Percentiles rank a stretch among this genome's conserved stretches.
Conservation (phyloP, 2,329 filamentous ascomycete genomes). For the Ceratocystis colombiana region DNA sequence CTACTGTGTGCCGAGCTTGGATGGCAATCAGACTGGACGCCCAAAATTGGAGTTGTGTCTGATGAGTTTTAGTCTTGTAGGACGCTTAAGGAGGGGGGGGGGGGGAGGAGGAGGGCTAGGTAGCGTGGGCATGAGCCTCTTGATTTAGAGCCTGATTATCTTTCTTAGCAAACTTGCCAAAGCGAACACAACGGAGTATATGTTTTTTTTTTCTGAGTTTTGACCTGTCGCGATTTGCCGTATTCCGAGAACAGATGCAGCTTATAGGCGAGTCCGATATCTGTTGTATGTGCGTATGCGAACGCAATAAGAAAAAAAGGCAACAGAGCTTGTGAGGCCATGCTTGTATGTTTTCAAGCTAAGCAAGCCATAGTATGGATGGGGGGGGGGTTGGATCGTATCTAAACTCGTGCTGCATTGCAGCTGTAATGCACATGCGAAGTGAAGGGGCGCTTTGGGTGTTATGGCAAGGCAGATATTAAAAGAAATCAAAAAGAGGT, state of each 20-base stretch:
- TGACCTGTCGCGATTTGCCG: too few relatives aligned
- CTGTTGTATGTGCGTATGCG: background rate
- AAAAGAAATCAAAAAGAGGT: background rate
- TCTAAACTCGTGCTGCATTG: background rate
- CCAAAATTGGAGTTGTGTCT: background rate
- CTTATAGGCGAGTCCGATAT: background rate
- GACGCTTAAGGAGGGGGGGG: background rate
- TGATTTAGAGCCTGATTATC: too few relatives aligned
- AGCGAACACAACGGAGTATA: too few relatives aligned
- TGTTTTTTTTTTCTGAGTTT: too few relatives aligned
- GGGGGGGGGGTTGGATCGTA: background rate
- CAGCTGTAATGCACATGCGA: background rate
- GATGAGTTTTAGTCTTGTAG: background rate
- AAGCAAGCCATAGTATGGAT: background rate
- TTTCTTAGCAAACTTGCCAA: too few relatives aligned
- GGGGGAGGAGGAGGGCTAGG: too few relatives aligned
- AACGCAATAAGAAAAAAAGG: background rate
- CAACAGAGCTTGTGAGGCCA: background rate
- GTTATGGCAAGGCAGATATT: background rate
- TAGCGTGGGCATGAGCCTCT: too few relatives aligned
- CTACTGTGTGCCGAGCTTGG: conserved; percentile 25
- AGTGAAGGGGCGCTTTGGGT: background rate
- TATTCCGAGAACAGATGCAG: background rate
- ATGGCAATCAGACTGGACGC: conserved; percentile 23
- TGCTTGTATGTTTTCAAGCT: background rate